Base-by-base conservation (phyloP, 106 monocot genomes). In the Narthecium ossifragum region DNA sequence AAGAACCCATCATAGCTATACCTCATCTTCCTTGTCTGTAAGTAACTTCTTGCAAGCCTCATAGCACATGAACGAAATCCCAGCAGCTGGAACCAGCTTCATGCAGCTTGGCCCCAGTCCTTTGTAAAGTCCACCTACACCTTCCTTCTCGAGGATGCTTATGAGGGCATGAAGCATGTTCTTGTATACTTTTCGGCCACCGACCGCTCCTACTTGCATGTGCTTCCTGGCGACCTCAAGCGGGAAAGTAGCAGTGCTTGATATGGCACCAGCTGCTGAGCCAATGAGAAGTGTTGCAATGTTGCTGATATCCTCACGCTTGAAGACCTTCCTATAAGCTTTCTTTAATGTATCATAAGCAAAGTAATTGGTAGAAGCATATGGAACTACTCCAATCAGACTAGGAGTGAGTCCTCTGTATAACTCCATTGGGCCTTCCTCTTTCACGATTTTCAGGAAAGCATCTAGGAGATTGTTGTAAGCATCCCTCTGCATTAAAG, bases 21-120 rank as follows among this genome's bases (percentile, higher is more conserved):
- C 57, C 46, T 73, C 62, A 5, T 84, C 78, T 57, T 81, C 76
- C 23, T 78, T 70, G 21, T 96, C 90, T 5, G 82, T 69, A 58
- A 96, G 53, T 38, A 90, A 75, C 73, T 86, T 96, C 81, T 96
- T 96, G 78, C 86, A 90, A 49, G 90, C 90, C 67, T 96, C 94
- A 38, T 90, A 96, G 57, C 94, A 96, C 94, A 96, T 90, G 76
- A 96, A 96, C 0, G 86, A 86, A 60, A 96, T 96, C 24, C 94
- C 94, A 1, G 94, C 94, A 39, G 94, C 90, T 40, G 94, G 94
- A 21, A 86, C 76, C 64, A 96, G 34, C 73, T 96, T 96, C 65
- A 96, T 78, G 63, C 90, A 96, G 65, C 94, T 96, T 7, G 94
- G 94, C n/a, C 86, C 90, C 60, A 96, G 60, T 8, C 94, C 94